A percentile compares a stretch with the other conserved stretches of the same genome.
Evolutionary conservation across 441 rosid genomes (phyloP).

Genomic region (Aleurites moluccanus): DNA sequence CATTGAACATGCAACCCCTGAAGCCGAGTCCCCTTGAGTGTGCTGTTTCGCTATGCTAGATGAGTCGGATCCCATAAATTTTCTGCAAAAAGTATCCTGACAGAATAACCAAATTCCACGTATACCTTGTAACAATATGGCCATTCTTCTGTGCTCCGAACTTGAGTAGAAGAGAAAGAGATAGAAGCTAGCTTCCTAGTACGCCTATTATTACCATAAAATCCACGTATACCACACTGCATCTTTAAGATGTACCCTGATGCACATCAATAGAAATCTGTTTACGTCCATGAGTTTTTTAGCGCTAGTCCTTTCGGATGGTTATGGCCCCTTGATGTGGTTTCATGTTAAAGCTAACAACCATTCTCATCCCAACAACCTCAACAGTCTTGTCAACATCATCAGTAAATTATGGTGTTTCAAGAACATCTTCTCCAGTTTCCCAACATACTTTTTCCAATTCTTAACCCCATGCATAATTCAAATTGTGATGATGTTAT

Average conservation of each 20-base stretch:
- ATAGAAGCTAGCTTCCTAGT: too few species aligned
- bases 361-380: neutral
- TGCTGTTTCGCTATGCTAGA: too few species aligned
- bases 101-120: too few species aligned
- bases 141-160: too few species aligned
- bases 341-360: neutral
- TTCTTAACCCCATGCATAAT: neutral
- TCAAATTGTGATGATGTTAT: neutral
- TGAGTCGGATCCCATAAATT: too few species aligned
- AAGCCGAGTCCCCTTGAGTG: too few species aligned
- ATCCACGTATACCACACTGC: neutral
- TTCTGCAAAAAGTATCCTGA: too few species aligned
- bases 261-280: neutral
- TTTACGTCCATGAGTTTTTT: neutral
- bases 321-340: neutral
- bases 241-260: neutral
- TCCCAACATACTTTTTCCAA: neutral
- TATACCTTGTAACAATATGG: too few species aligned
- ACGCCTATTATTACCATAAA: neutral
- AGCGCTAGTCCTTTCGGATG: neutral
- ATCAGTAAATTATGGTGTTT: neutral
- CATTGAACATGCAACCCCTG: too few species aligned
- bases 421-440: neutral
- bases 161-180: too few species aligned
- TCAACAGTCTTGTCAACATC: neutral